Evolutionary conservation across 768 basidiomycete species (phyloP).

Genomic region (Trametopsis cervina): DNA sequence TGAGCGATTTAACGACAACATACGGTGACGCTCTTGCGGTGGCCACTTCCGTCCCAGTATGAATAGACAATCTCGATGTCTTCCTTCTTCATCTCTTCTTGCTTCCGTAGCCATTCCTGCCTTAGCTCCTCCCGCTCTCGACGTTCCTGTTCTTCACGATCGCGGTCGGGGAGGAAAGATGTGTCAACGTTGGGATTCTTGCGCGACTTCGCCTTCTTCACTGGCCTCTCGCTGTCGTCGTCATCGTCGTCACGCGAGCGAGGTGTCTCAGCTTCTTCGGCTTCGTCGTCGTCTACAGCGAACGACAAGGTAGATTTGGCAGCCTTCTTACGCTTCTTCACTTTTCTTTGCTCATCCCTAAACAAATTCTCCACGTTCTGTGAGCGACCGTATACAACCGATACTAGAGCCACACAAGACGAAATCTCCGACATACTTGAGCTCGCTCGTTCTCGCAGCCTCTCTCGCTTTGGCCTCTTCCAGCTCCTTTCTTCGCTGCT

Average conservation of each 20-base stretch:
- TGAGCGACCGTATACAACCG: slow-evolving; percentile 45
- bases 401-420: slow-evolving; percentile 16
- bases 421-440: slow-evolving; percentile 66
- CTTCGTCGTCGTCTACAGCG: slow-evolving; percentile 78
- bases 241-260: slow-evolving; percentile 24
- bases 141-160: slow-evolving; percentile 90
- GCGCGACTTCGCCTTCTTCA: slow-evolving; percentile 74
- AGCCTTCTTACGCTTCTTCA: slow-evolving; percentile 90
- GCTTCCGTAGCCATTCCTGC: slow-evolving; percentile 77
- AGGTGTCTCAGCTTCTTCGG: slow-evolving; percentile 35
- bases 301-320: slow-evolving; percentile 89
- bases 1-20: slow-evolving; percentile 25
- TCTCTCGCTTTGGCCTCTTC: slow-evolving; percentile 90
- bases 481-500: slow-evolving; percentile 78
- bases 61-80: slow-evolving; percentile 91
- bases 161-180: slow-evolving; percentile 96
- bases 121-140: slow-evolving; percentile 83
- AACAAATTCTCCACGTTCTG: slow-evolving; percentile 73
- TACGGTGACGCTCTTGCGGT: slow-evolving; percentile 86
- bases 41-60: slow-evolving; percentile 98
- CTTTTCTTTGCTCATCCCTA: slow-evolving; percentile 81
- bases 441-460: slow-evolving; percentile 75
- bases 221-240: slow-evolving; percentile 37
- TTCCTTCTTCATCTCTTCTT: slow-evolving; percentile 61
- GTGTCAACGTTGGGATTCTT: slow-evolving; percentile 98